A percentile compares a stretch with the other conserved stretches of the same genome.
phyloP scores from a whole-genome alignment of 768 basidiomycete genomes.

The Tubosaeta sp. region DNA sequence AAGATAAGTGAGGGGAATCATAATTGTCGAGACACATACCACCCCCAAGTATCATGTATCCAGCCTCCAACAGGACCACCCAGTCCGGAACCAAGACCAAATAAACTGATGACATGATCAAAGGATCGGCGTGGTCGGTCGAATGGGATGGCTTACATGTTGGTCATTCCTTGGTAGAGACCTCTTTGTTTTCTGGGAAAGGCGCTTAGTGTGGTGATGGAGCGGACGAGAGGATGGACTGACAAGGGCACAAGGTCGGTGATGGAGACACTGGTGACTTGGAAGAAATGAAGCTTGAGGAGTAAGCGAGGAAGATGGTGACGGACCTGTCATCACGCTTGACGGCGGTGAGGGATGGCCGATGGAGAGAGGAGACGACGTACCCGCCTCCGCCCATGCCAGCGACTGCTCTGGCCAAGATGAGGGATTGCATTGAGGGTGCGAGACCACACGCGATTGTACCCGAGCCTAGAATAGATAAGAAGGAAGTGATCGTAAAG shows the following conservation, averaged over 20 bases:
- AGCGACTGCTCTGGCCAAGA: slow-evolving; percentile 77
- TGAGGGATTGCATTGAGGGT: slow-evolving; percentile 78
- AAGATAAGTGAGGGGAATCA: slow-evolving; percentile 6
- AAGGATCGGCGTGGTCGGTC: slow-evolving; percentile 7
- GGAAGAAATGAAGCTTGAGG: slow-evolving; percentile 18
- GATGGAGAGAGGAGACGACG: slow-evolving; percentile 27
- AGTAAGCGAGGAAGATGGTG: slow-evolving; percentile 1
- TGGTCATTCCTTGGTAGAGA: slow-evolving; percentile 87
- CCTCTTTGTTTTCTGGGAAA: slow-evolving; percentile 71
- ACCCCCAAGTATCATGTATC: slow-evolving; percentile 82
- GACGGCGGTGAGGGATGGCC: slow-evolving; percentile 15
- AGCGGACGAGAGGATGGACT: slow-evolving; percentile 28
- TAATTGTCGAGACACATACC: slow-evolving; percentile 44
- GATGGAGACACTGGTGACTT: slow-evolving; percentile 80
- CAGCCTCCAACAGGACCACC: slow-evolving; percentile 82
- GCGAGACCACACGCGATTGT: slow-evolving; percentile 86
- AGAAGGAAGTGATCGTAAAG: slow-evolving; percentile 7
- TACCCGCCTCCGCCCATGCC: slow-evolving; percentile 93
- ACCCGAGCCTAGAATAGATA: slow-evolving; percentile 55
- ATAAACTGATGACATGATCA: slow-evolving; percentile 48
- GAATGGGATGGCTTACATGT: slow-evolving; percentile 53
- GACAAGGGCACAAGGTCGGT: slow-evolving; percentile 88
- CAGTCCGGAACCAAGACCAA: slow-evolving; percentile 76
- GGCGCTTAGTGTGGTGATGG: background rate
- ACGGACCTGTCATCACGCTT: slow-evolving; percentile 80